Base-by-base conservation (phyloP, 2,329 filamentous ascomycete genomes). In the Claviceps sp. region DNA sequence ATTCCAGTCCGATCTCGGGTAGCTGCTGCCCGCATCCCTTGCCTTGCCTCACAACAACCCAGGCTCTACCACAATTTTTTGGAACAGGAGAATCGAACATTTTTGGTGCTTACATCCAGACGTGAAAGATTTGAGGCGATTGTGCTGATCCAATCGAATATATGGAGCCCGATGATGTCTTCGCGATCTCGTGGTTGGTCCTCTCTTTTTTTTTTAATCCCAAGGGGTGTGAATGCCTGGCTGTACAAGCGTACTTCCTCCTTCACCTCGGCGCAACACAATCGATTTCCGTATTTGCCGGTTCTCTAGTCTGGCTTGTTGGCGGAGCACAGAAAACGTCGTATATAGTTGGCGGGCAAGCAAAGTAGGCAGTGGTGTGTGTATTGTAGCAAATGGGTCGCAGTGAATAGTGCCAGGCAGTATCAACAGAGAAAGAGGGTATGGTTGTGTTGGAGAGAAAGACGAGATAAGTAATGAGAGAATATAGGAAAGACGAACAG, bases 21-120 rank as follows among this genome's bases (percentile, higher is more conserved):
- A 18, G 24, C 41, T 37, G 26, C 8, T 41, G 30, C 9, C 9
- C 30, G 9, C 30, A 2, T 44, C 4, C 14, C 34, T 16, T 48
- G 40, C 14, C 34, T 16, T 48, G 40, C 40, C n/a, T 6, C 20
- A 43, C 5, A 43, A 43, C 7, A 2, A 42, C 41, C 44, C 7
- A 34, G 3, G 11, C 42, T 38, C 14, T 22, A 40, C 20, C 8
- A 50, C 26, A 11, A n/a, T 13, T 6, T 37, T 50, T 37, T 37
- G 1, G 4, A 37, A 44, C 26, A 37, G 30, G n/a, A 18, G 34
- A 22, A 45, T 44, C 24, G 43, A 50, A 20, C 14, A 5, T 45
- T 18, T 18, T 30, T 40, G 43, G 20, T 45, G 49, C 49, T 50
- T 50, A 50, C 49, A 50, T 50, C 41, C 49, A 46, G 34, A 18